Percentiles rank a stretch among this genome's conserved stretches.
These are phyloP conservation scores for Juglanconis juglandina DNA, from an alignment of 2,329 filamentous ascomycete species.

Conservation along the genomic window DNA sequence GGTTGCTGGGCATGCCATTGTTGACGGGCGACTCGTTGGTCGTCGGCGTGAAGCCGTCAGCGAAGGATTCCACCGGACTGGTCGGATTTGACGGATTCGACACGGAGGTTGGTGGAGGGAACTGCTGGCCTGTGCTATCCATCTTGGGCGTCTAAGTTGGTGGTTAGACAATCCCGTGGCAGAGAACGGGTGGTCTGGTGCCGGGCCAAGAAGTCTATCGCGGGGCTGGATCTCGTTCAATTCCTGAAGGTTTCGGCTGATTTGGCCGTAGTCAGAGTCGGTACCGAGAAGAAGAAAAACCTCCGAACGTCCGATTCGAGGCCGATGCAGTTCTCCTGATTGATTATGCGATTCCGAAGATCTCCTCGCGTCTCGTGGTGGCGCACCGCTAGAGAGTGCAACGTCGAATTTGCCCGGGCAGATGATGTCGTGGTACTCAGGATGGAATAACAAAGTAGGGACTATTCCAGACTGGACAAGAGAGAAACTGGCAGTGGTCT, in stretches of 20 bases:
- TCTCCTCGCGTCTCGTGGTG: too few species aligned
- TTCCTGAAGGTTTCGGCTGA: too few species aligned
- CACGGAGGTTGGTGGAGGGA: slow-evolving; percentile 8
- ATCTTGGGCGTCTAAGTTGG: neutral
- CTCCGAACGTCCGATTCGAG: too few species aligned
- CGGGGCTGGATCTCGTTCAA: too few species aligned
- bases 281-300: too few species aligned
- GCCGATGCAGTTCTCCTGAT: too few species aligned
- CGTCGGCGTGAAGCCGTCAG: slow-evolving; percentile 19
- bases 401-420: too few species aligned
- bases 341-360: too few species aligned
- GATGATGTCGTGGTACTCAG: neutral
- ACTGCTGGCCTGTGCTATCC: slow-evolving; percentile 11
- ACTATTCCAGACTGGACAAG: neutral
- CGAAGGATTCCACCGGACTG: slow-evolving; percentile 30
- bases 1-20: slow-evolving; percentile 10
- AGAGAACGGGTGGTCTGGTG: neutral
- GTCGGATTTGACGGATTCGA: slow-evolving; percentile 15
- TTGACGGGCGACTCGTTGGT: slow-evolving; percentile 5
- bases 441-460: neutral
- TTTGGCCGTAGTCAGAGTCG: too few species aligned
- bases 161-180: neutral
- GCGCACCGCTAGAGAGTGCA: too few species aligned
- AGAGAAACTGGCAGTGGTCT: neutral
- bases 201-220: neutral